These are phyloP conservation scores for Deuterostichococcus epilithicus DNA, from an alignment of 139 green algal species.

Conservation along the genomic window DNA sequence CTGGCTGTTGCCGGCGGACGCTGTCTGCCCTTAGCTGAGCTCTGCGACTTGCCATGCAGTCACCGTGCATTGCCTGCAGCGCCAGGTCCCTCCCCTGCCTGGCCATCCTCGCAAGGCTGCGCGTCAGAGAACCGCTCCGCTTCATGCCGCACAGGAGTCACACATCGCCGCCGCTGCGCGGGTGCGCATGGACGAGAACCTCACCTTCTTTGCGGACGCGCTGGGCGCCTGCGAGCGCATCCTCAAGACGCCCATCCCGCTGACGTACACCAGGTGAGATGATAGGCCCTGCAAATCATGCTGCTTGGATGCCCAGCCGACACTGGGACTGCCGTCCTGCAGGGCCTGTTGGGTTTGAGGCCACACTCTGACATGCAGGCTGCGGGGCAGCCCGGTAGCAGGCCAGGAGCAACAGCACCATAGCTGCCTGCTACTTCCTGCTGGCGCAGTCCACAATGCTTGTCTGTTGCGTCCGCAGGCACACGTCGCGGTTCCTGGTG, in stretches of 20 bases:
- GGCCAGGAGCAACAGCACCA: too few species aligned
- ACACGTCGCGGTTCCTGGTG: constrained; percentile 74
- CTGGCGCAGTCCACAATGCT: too few species aligned
- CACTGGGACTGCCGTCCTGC: neutral
- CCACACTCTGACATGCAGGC: too few species aligned
- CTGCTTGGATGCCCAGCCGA: neutral
- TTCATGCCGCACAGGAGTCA: too few species aligned
- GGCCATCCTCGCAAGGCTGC: too few species aligned
- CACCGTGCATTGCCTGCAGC: too few species aligned
- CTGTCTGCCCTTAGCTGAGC: too few species aligned
- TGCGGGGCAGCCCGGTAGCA: too few species aligned
- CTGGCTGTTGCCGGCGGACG: too few species aligned
- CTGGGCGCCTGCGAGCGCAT: constrained; percentile 70
- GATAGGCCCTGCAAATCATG: constrained; percentile 8
- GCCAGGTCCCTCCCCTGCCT: too few species aligned
- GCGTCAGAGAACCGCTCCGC: too few species aligned
- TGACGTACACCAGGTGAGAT: constrained; percentile 56
- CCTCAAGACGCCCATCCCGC: constrained; percentile 74
- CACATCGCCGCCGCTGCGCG: neutral
- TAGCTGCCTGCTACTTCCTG: neutral
- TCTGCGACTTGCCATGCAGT: too few species aligned
- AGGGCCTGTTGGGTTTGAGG: neutral
- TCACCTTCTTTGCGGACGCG: constrained; percentile 67
- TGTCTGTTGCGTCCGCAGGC: constrained; percentile 29
- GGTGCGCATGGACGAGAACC: constrained; percentile 30